Evolutionary conservation across 345 rosid genomes (phyloP), one percentile per base, ranked within the genome.

Genomic region (Citrus medica): DNA sequence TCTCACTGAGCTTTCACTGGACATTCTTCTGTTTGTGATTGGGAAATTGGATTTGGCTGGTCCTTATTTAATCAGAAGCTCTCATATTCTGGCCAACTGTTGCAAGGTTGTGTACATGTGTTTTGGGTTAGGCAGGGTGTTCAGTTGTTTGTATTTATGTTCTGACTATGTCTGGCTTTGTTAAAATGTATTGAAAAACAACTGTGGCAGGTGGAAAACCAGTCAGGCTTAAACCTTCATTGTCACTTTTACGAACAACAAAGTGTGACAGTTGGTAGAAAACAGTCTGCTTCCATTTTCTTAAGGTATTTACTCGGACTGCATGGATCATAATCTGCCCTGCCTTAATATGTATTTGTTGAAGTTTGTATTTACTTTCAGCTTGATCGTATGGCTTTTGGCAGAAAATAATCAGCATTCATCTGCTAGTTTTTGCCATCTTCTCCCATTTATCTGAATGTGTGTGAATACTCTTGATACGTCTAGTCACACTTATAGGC

Each of bases 41-140:
- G 98, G 98, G 76, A 84, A 91, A 82, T 81, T 95, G 83, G 84
- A 93, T 78, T 78, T 93, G 84, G 97, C 98, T 76, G 98, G 98
- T 82, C 98, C 98, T 27, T 93, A 89, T 85, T 83, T 95, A 56
- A 85, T 91, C 81, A 90, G 88, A 83, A 91, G 87, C 81, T 80
- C 95, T 67, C 75, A 53, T 74, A 88, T 92, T 83, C 82, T 92
- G 77, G 86, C 97, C 82, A 92, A 92, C 78, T 87, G 89, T 78
- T 92, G 98, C 93, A 93, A 92, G 98, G 98, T 95, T 64, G 25
- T 42, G 35, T 59, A 46, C 17, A 3, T 46, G 27, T 74, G 56
- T 61, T 27, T 40, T 35, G 33, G 42, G 58, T 51, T 62, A 33
- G 22, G 21, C 30, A 12, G 25, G 66, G 27, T 38, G 37, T 38